Percentiles rank a stretch among this genome's conserved stretches.
phyloP scores from a whole-genome alignment of 352 stramenopile genomes.

The Phytophthora fragariaefolia region DNA sequence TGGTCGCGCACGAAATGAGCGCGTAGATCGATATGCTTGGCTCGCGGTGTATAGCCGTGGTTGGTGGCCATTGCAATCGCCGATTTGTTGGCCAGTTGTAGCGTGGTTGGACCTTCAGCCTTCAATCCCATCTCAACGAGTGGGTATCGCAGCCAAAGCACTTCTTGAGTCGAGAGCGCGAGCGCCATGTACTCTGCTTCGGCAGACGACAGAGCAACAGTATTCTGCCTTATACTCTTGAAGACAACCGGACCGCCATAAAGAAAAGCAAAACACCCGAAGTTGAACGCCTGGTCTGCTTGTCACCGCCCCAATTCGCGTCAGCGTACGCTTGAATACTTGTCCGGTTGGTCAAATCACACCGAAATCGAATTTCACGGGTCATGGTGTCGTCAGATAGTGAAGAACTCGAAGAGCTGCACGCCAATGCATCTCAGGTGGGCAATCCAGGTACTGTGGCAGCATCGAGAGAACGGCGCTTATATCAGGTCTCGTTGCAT shows the following conservation, averaged over 20 bases:
- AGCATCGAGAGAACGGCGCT: background rate
- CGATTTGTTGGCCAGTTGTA: constrained; percentile 3
- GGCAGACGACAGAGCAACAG: constrained; percentile 6
- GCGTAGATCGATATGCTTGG: constrained; percentile 4
- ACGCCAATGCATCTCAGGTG: constrained; percentile 24
- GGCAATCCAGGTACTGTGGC: constrained; percentile 17
- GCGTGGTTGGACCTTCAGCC: background rate
- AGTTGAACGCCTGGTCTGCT: background rate
- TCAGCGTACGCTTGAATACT: too few species aligned
- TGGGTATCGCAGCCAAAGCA: constrained; percentile 1
- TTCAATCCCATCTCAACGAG: constrained; percentile 16
- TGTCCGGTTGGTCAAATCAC: too few species aligned
- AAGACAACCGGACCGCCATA: constrained; percentile 1
- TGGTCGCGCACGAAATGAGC: constrained; percentile 1
- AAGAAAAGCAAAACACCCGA: constrained; percentile 3
- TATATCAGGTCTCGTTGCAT: constrained; percentile 27
- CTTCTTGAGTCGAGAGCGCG: constrained; percentile 3
- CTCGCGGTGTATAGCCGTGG: background rate
- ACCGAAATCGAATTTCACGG: background rate
- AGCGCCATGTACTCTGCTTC: constrained; percentile 19
- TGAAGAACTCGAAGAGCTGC: constrained; percentile 3
- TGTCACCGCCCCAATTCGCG: constrained; percentile 12
- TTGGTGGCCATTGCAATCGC: background rate
- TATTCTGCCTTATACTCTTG: constrained; percentile 3
- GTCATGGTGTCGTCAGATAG: constrained; percentile 14